Evolutionary conservation across 2,329 filamentous ascomycete species (phyloP).

Genomic region (Daldinia sp.): DNA sequence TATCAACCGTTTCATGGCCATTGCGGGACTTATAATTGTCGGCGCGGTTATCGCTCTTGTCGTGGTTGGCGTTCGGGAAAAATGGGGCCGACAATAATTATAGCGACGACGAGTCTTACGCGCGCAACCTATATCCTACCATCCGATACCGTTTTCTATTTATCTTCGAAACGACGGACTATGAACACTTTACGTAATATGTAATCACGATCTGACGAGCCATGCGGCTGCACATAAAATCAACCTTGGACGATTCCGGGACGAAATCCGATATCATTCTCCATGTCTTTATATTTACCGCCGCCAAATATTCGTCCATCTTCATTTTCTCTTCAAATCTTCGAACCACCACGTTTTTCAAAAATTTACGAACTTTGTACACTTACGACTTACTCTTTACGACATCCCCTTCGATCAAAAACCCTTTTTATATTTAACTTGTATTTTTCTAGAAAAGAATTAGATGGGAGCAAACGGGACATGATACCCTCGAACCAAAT

Average conservation of each 20-base stretch:
- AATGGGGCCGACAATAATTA: slow-evolving; percentile 51
- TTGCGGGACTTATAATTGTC: slow-evolving; percentile 63
- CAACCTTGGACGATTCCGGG: slow-evolving; percentile 15
- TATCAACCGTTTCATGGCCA: slow-evolving; percentile 66
- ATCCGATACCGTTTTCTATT: slow-evolving; percentile 17
- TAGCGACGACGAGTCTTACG: slow-evolving; percentile 4
- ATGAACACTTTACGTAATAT: slow-evolving; percentile 36
- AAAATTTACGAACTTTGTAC: slow-evolving; percentile 7
- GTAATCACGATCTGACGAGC: slow-evolving; percentile 37
- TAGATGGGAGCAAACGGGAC: slow-evolving; percentile 33
- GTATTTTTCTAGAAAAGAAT: slow-evolving; percentile 25
- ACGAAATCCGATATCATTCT: slow-evolving; percentile 19
- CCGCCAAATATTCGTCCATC: slow-evolving; percentile 3
- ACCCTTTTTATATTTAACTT: slow-evolving; percentile 4
- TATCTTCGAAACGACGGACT: slow-evolving; percentile 26
- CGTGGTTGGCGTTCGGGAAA: slow-evolving; percentile 60
- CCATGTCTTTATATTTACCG: slow-evolving; percentile 8
- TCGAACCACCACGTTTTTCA: slow-evolving; percentile 6
- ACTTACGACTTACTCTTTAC: slow-evolving; percentile 13
- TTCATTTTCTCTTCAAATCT: slow-evolving; percentile 4
- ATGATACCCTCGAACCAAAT: slow-evolving; percentile 35
- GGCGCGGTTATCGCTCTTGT: slow-evolving; percentile 60
- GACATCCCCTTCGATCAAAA: slow-evolving; percentile 6
- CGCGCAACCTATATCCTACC: slow-evolving; percentile 13
- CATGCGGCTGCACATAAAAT: slow-evolving; percentile 25